Evolutionary conservation across 1,284 basidiomycete species (phyloP).

Genomic region (Moniliophthora roreri): DNA sequence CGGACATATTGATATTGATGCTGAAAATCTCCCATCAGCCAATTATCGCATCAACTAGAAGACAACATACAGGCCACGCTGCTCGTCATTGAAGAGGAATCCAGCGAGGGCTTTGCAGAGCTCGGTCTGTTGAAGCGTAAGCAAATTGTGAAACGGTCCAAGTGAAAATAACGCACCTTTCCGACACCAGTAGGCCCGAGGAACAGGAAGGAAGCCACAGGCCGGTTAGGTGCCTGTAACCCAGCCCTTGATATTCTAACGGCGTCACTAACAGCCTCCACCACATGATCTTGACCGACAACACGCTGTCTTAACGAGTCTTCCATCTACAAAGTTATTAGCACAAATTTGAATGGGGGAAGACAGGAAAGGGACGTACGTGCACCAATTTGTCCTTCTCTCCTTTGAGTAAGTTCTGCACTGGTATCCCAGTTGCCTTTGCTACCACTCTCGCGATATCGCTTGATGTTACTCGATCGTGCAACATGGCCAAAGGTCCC

Average conservation of each 20-base stretch:
- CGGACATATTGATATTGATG: slow-evolving; percentile 91
- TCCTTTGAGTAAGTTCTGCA: slow-evolving; percentile 85
- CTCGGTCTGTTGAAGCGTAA: slow-evolving; percentile 54
- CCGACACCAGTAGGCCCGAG: slow-evolving; percentile 87
- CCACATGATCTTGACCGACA: slow-evolving; percentile 87
- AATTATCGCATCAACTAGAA: slow-evolving; percentile 6
- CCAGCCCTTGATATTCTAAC: slow-evolving; percentile 91
- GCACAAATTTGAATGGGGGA: slow-evolving; percentile 7
- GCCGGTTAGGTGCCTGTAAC: slow-evolving; percentile 81
- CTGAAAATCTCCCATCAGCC: slow-evolving; percentile 31
- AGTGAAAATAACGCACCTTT: slow-evolving; percentile 33
- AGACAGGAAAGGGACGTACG: slow-evolving; percentile 44
- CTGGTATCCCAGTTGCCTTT: slow-evolving; percentile 91
- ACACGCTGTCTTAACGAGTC: slow-evolving; percentile 73
- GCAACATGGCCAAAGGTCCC: slow-evolving; percentile 63
- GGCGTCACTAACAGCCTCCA: slow-evolving; percentile 81
- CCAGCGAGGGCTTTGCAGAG: slow-evolving; percentile 83
- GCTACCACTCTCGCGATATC: slow-evolving; percentile 90
- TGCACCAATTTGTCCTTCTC: slow-evolving; percentile 91
- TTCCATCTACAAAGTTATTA: slow-evolving; percentile 68
- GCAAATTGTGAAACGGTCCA: no score
- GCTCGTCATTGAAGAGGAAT: slow-evolving; percentile 88
- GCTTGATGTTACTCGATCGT: slow-evolving; percentile 85
- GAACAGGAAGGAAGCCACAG: slow-evolving; percentile 91
- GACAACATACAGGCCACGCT: slow-evolving; percentile 68